phyloP scores from a whole-genome alignment of 306 rosid genomes.

The Quercus alba region DNA sequence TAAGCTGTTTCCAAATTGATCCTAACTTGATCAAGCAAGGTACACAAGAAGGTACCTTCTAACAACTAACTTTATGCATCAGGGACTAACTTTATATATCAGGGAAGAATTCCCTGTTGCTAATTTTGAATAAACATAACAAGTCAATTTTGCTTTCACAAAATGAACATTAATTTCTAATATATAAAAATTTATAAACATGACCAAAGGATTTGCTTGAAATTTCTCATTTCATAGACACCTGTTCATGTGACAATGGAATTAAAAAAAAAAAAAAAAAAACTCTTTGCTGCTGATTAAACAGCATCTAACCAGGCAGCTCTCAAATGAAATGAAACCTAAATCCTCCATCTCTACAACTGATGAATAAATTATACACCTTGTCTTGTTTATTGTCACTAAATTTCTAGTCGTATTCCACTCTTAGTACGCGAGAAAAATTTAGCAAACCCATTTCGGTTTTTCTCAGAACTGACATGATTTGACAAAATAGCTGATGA shows the following conservation, averaged over 20 bases:
- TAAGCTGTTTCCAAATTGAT: too few relatives aligned
- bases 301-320: conserved; percentile 17
- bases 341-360: conserved; percentile 25
- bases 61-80: too few relatives aligned
- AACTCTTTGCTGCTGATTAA: conserved; percentile 1
- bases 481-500: conserved; percentile 38
- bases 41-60: too few relatives aligned
- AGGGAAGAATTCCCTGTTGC: not conserved
- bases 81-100: not conserved
- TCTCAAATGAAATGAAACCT: conserved; percentile 15
- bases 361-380: conserved; percentile 16
- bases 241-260: not conserved
- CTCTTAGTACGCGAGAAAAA: conserved; percentile 92
- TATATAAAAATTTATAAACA: not conserved
- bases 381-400: conserved; percentile 21
- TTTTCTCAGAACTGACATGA: conserved; percentile 64
- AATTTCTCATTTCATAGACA: not conserved
- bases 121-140: not conserved
- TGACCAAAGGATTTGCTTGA: not conserved
- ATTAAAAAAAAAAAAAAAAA: not conserved
- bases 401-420: conserved; percentile 78
- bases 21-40: too few relatives aligned
- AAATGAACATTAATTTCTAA: too few relatives aligned
- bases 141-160: too few relatives aligned
- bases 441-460: conserved; percentile 81